Percentiles rank a stretch among this genome's conserved stretches.
Conservation (phyloP, 805 yeast species). For the Grigorovia jiainica region DNA sequence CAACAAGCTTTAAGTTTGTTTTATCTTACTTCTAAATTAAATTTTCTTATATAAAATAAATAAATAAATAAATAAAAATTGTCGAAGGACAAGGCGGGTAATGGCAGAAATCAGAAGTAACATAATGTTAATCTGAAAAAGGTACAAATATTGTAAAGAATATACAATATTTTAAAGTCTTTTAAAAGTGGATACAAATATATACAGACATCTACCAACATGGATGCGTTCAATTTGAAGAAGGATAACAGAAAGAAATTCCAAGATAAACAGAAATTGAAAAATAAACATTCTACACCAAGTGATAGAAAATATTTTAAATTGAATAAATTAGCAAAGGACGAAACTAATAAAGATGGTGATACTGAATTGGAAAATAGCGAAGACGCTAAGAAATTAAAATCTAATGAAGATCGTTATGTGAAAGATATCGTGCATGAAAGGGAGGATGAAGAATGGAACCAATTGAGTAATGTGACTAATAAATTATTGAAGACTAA, state of each 20-base stretch:
- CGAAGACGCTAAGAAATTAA: constrained; percentile 17
- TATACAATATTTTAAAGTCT: too few relatives aligned
- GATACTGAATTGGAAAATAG: constrained; percentile 11
- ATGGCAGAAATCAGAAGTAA: too few relatives aligned
- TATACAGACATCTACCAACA: constrained; percentile 1
- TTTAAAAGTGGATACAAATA: background rate
- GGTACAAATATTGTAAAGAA: too few relatives aligned
- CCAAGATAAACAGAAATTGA: constrained; percentile 32
- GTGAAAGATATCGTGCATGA: constrained; percentile 5
- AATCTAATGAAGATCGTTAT: constrained; percentile 9
- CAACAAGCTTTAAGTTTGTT: too few relatives aligned
- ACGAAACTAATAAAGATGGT: constrained; percentile 9
- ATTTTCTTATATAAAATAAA: too few relatives aligned
- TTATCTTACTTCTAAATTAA: too few relatives aligned
- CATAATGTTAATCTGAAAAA: too few relatives aligned
- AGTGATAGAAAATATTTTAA: constrained; percentile 30
- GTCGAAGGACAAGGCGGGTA: too few relatives aligned
- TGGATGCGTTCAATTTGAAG: constrained; percentile 27
- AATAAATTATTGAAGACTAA: background rate
- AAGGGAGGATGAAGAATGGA: background rate
- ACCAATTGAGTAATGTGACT: background rate
- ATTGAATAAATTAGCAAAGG: constrained; percentile 17
- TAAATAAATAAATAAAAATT: too few relatives aligned
- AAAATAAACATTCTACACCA: constrained; percentile 31
- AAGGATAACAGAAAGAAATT: constrained; percentile 34